Conservation (phyloP, 2,329 filamentous ascomycete genomes). For the Alternaria sp. region DNA sequence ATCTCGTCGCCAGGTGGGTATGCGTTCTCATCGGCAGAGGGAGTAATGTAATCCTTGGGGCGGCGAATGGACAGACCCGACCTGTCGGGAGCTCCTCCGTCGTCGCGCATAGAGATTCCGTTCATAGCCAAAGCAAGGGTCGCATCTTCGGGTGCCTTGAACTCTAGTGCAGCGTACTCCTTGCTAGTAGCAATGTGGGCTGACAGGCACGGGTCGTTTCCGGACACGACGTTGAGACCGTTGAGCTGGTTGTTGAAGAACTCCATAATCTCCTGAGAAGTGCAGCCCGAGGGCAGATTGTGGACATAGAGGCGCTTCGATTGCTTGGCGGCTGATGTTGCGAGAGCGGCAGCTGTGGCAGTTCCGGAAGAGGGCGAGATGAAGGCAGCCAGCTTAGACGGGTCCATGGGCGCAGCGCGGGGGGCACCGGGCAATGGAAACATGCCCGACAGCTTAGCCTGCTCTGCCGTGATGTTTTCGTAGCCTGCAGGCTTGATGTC, state of each 20-base stretch:
- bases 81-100: conserved; percentile 59
- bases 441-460: conserved; percentile 98
- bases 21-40: conserved; percentile 68
- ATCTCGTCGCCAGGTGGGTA: conserved; percentile 76
- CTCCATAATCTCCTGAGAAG: conserved; percentile 76
- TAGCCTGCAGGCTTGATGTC: conserved; percentile 99
- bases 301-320: conserved; percentile 89
- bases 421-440: conserved; percentile 96
- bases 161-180: conserved; percentile 87
- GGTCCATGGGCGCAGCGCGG: conserved; percentile 93
- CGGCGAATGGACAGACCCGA: conserved; percentile 78
- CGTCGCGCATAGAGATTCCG: conserved; percentile 81
- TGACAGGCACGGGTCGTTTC: conserved; percentile 82
- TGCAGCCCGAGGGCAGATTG: conserved; percentile 77
- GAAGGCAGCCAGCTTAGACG: conserved; percentile 90
- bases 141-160: conserved; percentile 84
- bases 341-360: conserved; percentile 78
- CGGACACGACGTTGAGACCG: conserved; percentile 89
- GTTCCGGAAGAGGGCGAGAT: conserved; percentile 85
- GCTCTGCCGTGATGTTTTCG: conserved; percentile 96
- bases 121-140: conserved; percentile 91
- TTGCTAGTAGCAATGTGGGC: conserved; percentile 82
- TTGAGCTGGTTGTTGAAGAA: conserved; percentile 99
- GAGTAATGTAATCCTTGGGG: conserved; percentile 97
- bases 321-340: conserved; percentile 92